These are phyloP conservation scores for Myrmaecium sp. DNA, from an alignment of 2,329 filamentous ascomycete genomes.

Conservation along the genomic window DNA sequence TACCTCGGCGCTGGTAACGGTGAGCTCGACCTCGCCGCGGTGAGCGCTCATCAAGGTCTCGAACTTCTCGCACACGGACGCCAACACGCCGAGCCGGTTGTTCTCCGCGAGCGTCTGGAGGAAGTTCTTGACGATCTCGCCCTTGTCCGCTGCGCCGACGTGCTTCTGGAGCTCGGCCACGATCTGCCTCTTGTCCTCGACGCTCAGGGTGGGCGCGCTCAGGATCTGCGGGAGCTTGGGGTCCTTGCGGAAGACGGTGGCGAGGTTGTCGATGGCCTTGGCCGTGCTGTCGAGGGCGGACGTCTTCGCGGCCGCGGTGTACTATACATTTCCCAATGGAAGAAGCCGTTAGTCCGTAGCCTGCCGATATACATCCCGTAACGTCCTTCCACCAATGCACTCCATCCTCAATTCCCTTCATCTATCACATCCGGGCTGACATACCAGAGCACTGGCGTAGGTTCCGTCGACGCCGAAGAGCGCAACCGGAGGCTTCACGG, in stretches of 20 bases:
- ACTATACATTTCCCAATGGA: constrained; percentile 36
- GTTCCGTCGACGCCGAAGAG: constrained; percentile 95
- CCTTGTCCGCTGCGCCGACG: constrained; percentile 50
- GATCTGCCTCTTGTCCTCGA: constrained; percentile 70
- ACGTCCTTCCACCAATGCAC: neutral
- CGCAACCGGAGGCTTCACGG: constrained; percentile 71
- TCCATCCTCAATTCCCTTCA: constrained; percentile 4
- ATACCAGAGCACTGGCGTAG: constrained; percentile 96
- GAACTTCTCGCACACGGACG: constrained; percentile 78
- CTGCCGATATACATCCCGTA: neutral
- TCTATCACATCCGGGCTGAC: constrained; percentile 17
- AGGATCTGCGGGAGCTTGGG: constrained; percentile 64
- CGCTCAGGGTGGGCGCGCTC: constrained; percentile 59
- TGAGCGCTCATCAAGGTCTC: constrained; percentile 70
- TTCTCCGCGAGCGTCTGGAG: constrained; percentile 80
- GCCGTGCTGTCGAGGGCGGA: constrained; percentile 71
- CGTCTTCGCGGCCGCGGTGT: constrained; percentile 86
- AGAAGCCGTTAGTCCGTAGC: constrained; percentile 4
- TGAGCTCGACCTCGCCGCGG: constrained; percentile 84
- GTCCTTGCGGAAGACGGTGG: constrained; percentile 62
- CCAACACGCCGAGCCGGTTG: constrained; percentile 76
- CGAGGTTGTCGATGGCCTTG: constrained; percentile 58
- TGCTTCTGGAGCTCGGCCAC: constrained; percentile 77
- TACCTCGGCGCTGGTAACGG: constrained; percentile 80
- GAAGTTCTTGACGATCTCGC: constrained; percentile 84